A percentile compares a stretch with the other conserved stretches of the same genome.
Evolutionary conservation across 805 yeast species (phyloP).

Genomic region (Monosporozyma unispora): DNA sequence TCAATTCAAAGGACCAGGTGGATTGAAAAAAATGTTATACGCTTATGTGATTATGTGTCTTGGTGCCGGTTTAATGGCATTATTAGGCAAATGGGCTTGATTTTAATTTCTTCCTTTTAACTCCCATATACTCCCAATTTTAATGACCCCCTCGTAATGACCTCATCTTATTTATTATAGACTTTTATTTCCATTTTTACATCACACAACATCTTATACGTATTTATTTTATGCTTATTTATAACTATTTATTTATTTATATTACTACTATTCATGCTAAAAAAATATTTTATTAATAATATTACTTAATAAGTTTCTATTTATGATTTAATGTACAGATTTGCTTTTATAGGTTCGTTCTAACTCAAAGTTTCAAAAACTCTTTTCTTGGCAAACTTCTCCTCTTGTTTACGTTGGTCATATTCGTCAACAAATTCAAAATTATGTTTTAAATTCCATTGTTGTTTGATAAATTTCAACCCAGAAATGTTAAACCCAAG

Average conservation of each 20-base stretch:
- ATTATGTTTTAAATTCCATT: constrained; percentile 72
- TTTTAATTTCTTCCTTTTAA: not conserved
- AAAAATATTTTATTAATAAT: not conserved
- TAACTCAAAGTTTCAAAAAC: constrained; percentile 48
- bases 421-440: constrained; percentile 63
- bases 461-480: constrained; percentile 57
- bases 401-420: constrained; percentile 46
- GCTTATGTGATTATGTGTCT: constrained; percentile 38
- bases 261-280: not conserved
- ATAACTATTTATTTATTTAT: constrained; percentile 2
- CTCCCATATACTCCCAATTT: not conserved
- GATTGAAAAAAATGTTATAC: constrained; percentile 41
- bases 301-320: not conserved
- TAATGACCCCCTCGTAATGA: constrained; percentile 2
- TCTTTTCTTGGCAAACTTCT: constrained; percentile 58
- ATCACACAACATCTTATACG: not conserved
- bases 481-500: constrained; percentile 85
- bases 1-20: constrained; percentile 51
- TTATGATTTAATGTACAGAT: not conserved
- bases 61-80: constrained; percentile 74
- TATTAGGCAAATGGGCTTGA: constrained; percentile 68
- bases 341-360: not conserved
- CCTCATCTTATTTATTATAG: not conserved
- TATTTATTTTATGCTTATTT: not conserved
- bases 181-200: not conserved